phyloP scores from a whole-genome alignment of 2,329 filamentous ascomycete species.

The Immersiporthe knoxdaviesiana region DNA sequence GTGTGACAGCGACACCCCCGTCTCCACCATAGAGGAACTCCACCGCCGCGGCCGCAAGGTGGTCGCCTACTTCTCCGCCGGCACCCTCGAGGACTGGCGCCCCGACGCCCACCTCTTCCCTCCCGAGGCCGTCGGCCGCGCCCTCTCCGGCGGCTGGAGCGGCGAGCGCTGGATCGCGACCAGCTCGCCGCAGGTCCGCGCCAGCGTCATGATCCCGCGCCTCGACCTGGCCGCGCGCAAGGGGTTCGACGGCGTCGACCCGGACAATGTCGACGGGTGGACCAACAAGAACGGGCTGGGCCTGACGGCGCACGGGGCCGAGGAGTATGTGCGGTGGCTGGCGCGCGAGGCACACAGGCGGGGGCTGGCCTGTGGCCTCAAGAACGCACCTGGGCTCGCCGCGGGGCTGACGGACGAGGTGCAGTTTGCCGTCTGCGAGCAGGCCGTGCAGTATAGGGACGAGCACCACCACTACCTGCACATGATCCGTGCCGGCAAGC shows the following conservation, averaged over 20 bases:
- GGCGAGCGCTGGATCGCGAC: conserved; percentile 61
- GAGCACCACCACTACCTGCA: conserved; percentile 50
- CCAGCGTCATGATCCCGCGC: conserved; percentile 53
- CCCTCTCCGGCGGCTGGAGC: conserved; percentile 54
- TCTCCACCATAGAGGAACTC: conserved; percentile 45
- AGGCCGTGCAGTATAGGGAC: conserved; percentile 57
- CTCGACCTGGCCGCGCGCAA: conserved; percentile 55
- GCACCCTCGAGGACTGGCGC: conserved; percentile 60
- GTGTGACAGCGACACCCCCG: conserved; percentile 22
- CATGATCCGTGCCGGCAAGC: conserved; percentile 56
- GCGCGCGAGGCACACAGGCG: conserved; percentile 48
- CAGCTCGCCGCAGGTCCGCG: conserved; percentile 51
- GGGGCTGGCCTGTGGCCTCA: conserved; percentile 57
- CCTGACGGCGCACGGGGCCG: conserved; percentile 51
- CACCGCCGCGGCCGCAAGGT: conserved; percentile 55
- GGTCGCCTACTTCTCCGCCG: conserved; percentile 66
- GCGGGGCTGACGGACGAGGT: conserved; percentile 40
- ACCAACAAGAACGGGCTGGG: conserved; percentile 56
- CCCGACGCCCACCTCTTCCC: conserved; percentile 52
- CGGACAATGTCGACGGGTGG: conserved; percentile 62
- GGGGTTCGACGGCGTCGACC: conserved; percentile 61
- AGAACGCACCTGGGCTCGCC: conserved; percentile 59
- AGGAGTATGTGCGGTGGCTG: conserved; percentile 56
- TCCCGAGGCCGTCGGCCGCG: conserved; percentile 50
- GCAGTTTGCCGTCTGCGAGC: conserved; percentile 62